Evolutionary conservation across 192 early-diverging fungal genomes (phyloP), one percentile per base, ranked within the genome.

Genomic region (Coemansia sp.): DNA sequence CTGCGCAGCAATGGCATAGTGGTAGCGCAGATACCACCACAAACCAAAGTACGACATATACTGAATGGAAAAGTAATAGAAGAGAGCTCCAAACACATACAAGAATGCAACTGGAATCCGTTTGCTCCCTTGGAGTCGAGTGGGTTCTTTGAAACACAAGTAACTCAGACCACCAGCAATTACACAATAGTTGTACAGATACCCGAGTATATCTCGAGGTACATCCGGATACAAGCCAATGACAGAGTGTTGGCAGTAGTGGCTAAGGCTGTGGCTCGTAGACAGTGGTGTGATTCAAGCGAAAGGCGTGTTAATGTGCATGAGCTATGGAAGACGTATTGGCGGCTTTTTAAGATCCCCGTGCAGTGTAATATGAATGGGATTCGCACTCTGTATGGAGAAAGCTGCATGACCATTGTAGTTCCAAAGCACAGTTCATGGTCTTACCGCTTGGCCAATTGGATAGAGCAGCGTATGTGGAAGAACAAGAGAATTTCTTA

Each of bases 301-400:
- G 20, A 13, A 0, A 11, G 37, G 43, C 10, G 9, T 4, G 21
- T 12, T 3, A 61, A 66, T 36, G 63, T 66, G 38, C 70, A 72
- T 16, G 70, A 72, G 55, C 49, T 45, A 59, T 72, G 70, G 70
- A 57, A 50, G 21, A 59, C 65, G 10, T 66, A 72, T 40, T 65
- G 63, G 63, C 54, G 70, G 44, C 18, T 61, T 15, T 72, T 72
- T 26, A 28, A 42, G 3, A 14, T 72, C 9, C 70, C 70, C 0
- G 20, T 62, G 46, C 63, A 66, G 37, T 65, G 63, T 15, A 45
- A 62, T 40, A 8, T 62, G 13, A 14, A 31, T 14, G 23, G n/a
- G 2, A 53, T 72, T 2, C 41, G 43, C 1, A 59, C 63, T 10
- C 43, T 60, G 48, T 72, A 72, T 36, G 63, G 59, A 7, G 45